phyloP scores from a whole-genome alignment of 164 flowering plant species.

The Vitis labrusca region DNA sequence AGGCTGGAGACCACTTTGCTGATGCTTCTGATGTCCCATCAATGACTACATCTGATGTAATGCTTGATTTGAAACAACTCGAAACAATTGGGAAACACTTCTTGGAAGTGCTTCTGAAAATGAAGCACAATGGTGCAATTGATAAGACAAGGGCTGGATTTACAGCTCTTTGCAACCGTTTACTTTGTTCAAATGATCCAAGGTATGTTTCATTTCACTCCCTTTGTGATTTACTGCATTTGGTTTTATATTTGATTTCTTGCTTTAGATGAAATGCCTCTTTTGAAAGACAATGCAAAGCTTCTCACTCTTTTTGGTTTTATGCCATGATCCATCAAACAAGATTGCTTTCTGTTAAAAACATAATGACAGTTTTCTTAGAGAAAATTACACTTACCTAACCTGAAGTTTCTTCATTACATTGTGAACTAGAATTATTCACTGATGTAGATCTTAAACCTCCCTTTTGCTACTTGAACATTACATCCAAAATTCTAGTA shows the following conservation, averaged over 20 bases:
- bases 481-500: no score
- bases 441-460: no score
- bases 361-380: no score
- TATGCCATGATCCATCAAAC: background rate
- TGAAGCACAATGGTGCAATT: slow-evolving; percentile 99
- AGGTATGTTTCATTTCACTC: slow-evolving; percentile 42
- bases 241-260: background rate
- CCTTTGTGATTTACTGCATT: slow-evolving; percentile 1
- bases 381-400: no score
- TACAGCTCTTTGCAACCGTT: slow-evolving; percentile 95
- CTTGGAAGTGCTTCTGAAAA: slow-evolving; percentile 90
- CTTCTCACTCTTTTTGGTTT: background rate
- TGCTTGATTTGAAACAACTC: slow-evolving; percentile 85
- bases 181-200: slow-evolving; percentile 94
- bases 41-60: slow-evolving; percentile 22
- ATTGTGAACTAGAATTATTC: no score
- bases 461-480: no score
- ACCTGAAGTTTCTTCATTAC: no score
- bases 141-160: slow-evolving; percentile 99
- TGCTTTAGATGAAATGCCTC: background rate
- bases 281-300: background rate
- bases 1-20: slow-evolving; percentile 11
- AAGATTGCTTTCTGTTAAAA: background rate
- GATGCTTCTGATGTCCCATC: slow-evolving; percentile 23
- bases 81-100: slow-evolving; percentile 86